Evolutionary conservation across 208 protist species (phyloP), one percentile per base, ranked within the genome.

Genomic region (Crithidia thermophila): DNA sequence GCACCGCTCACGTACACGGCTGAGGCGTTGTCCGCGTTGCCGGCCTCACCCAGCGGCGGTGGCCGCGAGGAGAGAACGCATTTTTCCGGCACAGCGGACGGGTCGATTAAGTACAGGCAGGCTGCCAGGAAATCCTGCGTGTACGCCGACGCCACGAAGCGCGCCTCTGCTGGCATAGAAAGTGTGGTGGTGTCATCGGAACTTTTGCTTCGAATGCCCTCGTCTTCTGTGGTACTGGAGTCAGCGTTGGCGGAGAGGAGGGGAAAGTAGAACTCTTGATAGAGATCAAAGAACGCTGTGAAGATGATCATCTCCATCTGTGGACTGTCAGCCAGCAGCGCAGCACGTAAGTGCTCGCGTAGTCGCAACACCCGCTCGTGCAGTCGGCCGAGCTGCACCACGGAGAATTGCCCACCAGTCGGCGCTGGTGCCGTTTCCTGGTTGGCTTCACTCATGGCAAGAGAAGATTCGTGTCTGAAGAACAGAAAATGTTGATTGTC

Each of bases 71-170:
- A 6, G 16, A 66, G 34, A 1, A 10, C 11, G 49, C 40, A 58
- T 4, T 31, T 16, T 10, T 23, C 18, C 36, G 73, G 39, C 36
- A 55, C 39, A 1, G 16, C 28, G 31, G 49, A 67, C 49, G 27
- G 55, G 37, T 70, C 49, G 18, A 81, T 21, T 49, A 91, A 56
- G 51, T 79, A 76, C 5, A 91, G 9, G 9, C 72, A 60, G 9
- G 85, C 81, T 1, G 81, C 81, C 30, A 91, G 69, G 4, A 88
- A 3, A 28, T 88, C 85, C 49, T 91, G 82, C 13, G 83, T 69
- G 62, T 88, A 87, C 23, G 74, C 47, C 9, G 49, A 42, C 10
- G 78, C 52, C 28, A 83, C 53, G 31, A 78, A 62, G n/a, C 51
- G 28, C 10, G 13, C 36, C 39, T 73, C 72, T 4, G 63, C 43